Evolutionary conservation across 108 stramenopile genomes (phyloP), one percentile per base, ranked within the genome.

Genomic region (Nannochloropsis granulata): DNA sequence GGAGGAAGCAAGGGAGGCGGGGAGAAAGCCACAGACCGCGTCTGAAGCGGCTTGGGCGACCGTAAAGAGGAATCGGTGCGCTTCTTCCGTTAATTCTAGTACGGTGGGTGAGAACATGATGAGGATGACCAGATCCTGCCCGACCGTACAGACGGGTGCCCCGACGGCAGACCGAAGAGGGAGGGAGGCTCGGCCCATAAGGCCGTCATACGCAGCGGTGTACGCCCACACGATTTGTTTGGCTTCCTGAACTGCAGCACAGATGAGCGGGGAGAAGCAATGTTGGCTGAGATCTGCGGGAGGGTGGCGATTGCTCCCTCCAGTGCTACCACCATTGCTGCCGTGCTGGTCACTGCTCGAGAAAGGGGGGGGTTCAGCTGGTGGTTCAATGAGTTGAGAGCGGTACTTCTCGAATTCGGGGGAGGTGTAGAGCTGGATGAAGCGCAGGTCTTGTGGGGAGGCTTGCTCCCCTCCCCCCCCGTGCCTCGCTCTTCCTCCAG

Each of bases 211-310:
- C 78, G 93, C 91, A 81, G 92, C 90, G 44, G 94, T 95, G 88
- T 94, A 96, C 5, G 97, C 96, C 97, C 97, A 98, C 12, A 98
- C 95, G 10, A 97, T 94, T 84, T 96, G 95, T 16, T 95, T 93
- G 25, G 94, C 95, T 71, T 91, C 92, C 19, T 94, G 92, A 44
- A 98, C 96, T 12, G 95, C 95, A 79, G 96, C 94, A 82, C 96
- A 96, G 43, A 98, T 90, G 23, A 91, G 92, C 44, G 96, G 96
- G 44, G 88, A 91, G 34, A 88, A 88, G 19, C 85, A 87, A 43
- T 90, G 88, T 24, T 88, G 86, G 45, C 84, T 81, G 8, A 84
- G 88, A 13, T 92, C 93, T 2, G n/a, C n/a, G 7, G 56, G 56
- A 34, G 34, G 34, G 43, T 89, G 89, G 11, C 91, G 85, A 25